Percentiles rank a stretch among this genome's conserved stretches.
Evolutionary conservation across 805 yeast genomes (phyloP).

Genomic region (Schwanniomyces polymorphus): DNA sequence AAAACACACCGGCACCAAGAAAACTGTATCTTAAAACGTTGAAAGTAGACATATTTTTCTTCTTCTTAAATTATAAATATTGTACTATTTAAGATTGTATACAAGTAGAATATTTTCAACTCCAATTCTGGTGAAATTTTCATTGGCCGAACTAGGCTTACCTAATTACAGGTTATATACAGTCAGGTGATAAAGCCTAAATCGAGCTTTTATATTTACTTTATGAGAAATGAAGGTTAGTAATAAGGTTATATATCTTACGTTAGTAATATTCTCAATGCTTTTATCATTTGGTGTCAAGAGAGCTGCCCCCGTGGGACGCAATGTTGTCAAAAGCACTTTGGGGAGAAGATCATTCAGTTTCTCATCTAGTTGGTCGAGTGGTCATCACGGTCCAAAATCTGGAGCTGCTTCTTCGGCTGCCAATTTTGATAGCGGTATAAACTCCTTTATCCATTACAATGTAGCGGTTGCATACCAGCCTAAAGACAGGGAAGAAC

Average conservation of each 20-base stretch:
- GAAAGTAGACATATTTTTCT: slow-evolving; percentile 31
- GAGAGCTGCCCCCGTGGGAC: slow-evolving; percentile 9
- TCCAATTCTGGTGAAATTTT: slow-evolving; percentile 3
- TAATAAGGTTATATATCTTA: slow-evolving; percentile 9
- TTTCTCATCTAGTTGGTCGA: slow-evolving; percentile 20
- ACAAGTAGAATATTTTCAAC: background rate
- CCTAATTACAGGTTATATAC: slow-evolving; percentile 2
- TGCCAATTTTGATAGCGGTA: slow-evolving; percentile 13
- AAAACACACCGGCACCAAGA: slow-evolving; percentile 81
- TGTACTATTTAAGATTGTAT: background rate
- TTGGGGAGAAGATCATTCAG: slow-evolving; percentile 15
- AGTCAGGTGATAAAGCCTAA: background rate
- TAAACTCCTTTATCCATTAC: slow-evolving; percentile 36
- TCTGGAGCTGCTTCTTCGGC: slow-evolving; percentile 15
- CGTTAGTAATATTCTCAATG: slow-evolving; percentile 17
- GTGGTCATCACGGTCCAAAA: slow-evolving; percentile 8
- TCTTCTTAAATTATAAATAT: background rate
- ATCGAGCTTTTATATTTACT: background rate
- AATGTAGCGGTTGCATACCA: slow-evolving; percentile 69
- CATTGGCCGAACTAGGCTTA: slow-evolving; percentile 7
- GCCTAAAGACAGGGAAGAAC: slow-evolving; percentile 66
- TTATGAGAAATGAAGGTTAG: slow-evolving; percentile 1
- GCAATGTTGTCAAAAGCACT: slow-evolving; percentile 8
- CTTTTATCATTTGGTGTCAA: slow-evolving; percentile 16
- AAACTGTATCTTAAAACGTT: slow-evolving; percentile 93